Percentiles rank a stretch among this genome's conserved stretches.
These are phyloP conservation scores for Solanum acaule DNA, from an alignment of 257 asterid species.

Conservation along the genomic window DNA sequence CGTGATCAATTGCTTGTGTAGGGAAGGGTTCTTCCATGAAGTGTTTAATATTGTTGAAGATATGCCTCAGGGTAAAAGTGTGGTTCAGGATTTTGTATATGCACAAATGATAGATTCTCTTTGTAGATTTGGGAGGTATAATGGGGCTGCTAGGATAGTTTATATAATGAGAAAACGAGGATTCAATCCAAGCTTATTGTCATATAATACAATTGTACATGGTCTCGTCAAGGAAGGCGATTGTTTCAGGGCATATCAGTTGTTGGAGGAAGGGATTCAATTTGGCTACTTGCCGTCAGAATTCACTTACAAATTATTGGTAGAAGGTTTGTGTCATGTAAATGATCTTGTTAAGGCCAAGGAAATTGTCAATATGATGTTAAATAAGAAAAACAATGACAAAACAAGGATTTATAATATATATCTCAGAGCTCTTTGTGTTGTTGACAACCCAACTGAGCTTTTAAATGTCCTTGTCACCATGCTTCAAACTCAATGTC, in stretches of 20 bases:
- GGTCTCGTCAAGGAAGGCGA: conserved; percentile 67
- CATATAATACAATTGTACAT: conserved; percentile 62
- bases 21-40: conserved; percentile 69
- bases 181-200: conserved; percentile 41
- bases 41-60: conserved; percentile 61
- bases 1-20: conserved; percentile 56
- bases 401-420: conserved; percentile 70
- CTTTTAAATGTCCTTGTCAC: conserved; percentile 64
- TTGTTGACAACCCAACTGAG: conserved; percentile 55
- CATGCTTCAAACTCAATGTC: conserved; percentile 74
- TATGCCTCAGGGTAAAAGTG: conserved; percentile 65
- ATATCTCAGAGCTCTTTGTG: conserved; percentile 73
- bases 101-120: conserved; percentile 73
- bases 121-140: conserved; percentile 56
- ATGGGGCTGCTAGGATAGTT: conserved; percentile 82
- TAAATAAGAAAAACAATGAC: conserved; percentile 32
- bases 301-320: conserved; percentile 63
- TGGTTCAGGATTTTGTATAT: conserved; percentile 55
- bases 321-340: conserved; percentile 62
- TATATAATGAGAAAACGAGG: conserved; percentile 85
- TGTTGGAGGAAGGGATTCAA: conserved; percentile 60
- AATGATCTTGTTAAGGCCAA: conserved; percentile 59
- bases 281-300: conserved; percentile 65
- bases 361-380: conserved; percentile 34
- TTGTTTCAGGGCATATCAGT: conserved; percentile 70